Evolutionary conservation across 2,329 filamentous ascomycete species (phyloP).

Genomic region (Fusarium armeniacum): DNA sequence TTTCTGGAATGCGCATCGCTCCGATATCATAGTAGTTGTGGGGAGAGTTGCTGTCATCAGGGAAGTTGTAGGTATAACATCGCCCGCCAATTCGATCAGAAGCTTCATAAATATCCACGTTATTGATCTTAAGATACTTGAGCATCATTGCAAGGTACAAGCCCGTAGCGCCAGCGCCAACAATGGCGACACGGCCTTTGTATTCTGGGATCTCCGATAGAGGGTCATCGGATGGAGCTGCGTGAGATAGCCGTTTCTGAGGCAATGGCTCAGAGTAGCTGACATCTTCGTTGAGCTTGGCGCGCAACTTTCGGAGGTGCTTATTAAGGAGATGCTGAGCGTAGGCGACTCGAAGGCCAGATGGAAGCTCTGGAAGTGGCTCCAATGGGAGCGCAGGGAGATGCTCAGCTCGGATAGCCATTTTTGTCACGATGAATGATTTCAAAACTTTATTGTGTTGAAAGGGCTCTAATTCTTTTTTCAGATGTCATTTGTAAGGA

Average conservation of each 20-base stretch:
- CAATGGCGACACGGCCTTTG: slow-evolving; percentile 28
- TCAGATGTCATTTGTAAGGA: fast-evolving
- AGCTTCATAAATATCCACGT: slow-evolving; percentile 36
- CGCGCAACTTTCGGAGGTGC: not conserved
- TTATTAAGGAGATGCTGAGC: slow-evolving; percentile 10
- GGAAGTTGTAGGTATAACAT: slow-evolving; percentile 16
- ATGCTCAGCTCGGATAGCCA: slow-evolving; percentile 22
- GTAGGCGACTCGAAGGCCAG: slow-evolving; percentile 11
- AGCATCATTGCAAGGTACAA: slow-evolving; percentile 40
- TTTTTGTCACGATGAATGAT: not conserved
- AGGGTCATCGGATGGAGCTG: not conserved
- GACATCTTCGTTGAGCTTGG: not conserved
- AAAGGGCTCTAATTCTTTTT: not conserved
- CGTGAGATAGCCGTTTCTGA: fast-evolving
- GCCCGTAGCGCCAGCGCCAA: slow-evolving; percentile 28
- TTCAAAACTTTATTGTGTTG: not conserved
- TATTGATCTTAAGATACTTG: slow-evolving; percentile 23
- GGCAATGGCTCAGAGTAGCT: slow-evolving; percentile 1
- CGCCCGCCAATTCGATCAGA: slow-evolving; percentile 26
- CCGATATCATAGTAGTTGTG: slow-evolving; percentile 41
- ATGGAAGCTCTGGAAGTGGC: not conserved
- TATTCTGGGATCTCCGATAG: not conserved
- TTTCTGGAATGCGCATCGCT: slow-evolving; percentile 36
- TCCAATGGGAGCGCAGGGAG: not conserved
- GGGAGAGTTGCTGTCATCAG: slow-evolving; percentile 1